These are phyloP conservation scores for Coniochaeta sp. DNA, from an alignment of 2,329 filamentous ascomycete genomes.

Conservation along the genomic window DNA sequence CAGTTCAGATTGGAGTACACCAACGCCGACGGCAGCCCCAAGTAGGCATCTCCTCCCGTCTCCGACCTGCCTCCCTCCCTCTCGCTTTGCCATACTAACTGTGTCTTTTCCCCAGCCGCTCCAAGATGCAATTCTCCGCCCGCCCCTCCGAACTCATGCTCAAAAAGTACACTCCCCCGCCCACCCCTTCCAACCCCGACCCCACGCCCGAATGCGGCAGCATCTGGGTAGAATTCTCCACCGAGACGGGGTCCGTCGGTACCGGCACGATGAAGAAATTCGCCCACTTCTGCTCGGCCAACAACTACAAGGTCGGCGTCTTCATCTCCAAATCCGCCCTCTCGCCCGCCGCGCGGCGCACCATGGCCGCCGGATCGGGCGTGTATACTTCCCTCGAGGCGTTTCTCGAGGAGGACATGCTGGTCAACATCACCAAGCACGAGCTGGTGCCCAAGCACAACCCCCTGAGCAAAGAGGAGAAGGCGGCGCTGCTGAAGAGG, in stretches of 20 bases:
- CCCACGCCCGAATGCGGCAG: constrained; percentile 72
- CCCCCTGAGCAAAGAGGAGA: constrained; percentile 83
- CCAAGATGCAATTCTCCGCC: constrained; percentile 80
- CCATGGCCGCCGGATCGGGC: constrained; percentile 65
- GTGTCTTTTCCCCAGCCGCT: constrained; percentile 50
- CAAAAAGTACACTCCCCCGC: constrained; percentile 69
- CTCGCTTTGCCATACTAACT: too few species aligned
- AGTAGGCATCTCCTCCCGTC: constrained; percentile 48
- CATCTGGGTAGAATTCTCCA: constrained; percentile 89
- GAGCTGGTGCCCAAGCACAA: constrained; percentile 94
- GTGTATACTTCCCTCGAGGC: constrained; percentile 79
- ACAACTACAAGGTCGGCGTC: constrained; percentile 84
- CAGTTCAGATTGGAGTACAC: constrained; percentile 69
- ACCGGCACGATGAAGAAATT: constrained; percentile 90
- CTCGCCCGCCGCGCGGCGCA: constrained; percentile 80
- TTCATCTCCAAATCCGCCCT: constrained; percentile 80
- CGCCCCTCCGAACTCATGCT: constrained; percentile 80
- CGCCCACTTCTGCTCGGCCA: constrained; percentile 70
- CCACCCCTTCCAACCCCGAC: constrained; percentile 61
- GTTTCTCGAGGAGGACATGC: constrained; percentile 89
- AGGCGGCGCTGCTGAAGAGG: constrained; percentile 73
- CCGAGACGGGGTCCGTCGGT: constrained; percentile 63
- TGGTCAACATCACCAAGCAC: constrained; percentile 98
- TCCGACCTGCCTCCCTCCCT: background rate
- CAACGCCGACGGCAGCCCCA: constrained; percentile 64